These are phyloP conservation scores for Holtermannia corniformis DNA, from an alignment of 768 basidiomycete genomes.

Conservation along the genomic window DNA sequence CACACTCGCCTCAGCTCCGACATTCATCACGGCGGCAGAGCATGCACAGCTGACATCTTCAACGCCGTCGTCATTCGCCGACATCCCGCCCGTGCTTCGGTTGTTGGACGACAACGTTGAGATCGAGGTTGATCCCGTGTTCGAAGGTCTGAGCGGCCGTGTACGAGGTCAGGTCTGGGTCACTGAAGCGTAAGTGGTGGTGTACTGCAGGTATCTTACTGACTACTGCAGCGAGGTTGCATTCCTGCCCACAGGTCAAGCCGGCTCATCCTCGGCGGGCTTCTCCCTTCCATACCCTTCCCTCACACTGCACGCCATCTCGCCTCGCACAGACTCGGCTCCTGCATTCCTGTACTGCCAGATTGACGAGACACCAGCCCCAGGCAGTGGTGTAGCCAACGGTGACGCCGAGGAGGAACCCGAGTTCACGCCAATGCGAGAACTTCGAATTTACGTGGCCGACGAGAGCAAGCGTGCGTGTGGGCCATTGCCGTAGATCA, in stretches of 20 bases:
- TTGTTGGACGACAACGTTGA: slow-evolving; percentile 65
- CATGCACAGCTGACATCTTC: slow-evolving; percentile 59
- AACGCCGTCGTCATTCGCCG: slow-evolving; percentile 72
- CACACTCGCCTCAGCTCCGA: slow-evolving; percentile 44
- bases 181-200: slow-evolving; percentile 60
- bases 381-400: neutral
- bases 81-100: slow-evolving; percentile 73
- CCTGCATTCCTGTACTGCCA: slow-evolving; percentile 70
- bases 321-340: slow-evolving; percentile 49
- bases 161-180: slow-evolving; percentile 66
- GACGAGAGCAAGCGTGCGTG: slow-evolving; percentile 23
- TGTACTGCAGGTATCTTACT: neutral
- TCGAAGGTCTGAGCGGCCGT: slow-evolving; percentile 46
- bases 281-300: slow-evolving; percentile 80
- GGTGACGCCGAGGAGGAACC: slow-evolving; percentile 24
- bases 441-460: slow-evolving; percentile 63
- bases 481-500: neutral
- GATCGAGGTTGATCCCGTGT: slow-evolving; percentile 54
- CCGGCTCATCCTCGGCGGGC: slow-evolving; percentile 47
- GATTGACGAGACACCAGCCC: slow-evolving; percentile 58
- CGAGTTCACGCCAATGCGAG: slow-evolving; percentile 56
- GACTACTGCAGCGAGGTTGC: slow-evolving; percentile 53
- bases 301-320: slow-evolving; percentile 88
- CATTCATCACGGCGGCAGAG: slow-evolving; percentile 54
- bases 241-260: slow-evolving; percentile 56